These are phyloP conservation scores for Pleurotus ostreatus DNA, from an alignment of 768 basidiomycete genomes.

Conservation along the genomic window DNA sequence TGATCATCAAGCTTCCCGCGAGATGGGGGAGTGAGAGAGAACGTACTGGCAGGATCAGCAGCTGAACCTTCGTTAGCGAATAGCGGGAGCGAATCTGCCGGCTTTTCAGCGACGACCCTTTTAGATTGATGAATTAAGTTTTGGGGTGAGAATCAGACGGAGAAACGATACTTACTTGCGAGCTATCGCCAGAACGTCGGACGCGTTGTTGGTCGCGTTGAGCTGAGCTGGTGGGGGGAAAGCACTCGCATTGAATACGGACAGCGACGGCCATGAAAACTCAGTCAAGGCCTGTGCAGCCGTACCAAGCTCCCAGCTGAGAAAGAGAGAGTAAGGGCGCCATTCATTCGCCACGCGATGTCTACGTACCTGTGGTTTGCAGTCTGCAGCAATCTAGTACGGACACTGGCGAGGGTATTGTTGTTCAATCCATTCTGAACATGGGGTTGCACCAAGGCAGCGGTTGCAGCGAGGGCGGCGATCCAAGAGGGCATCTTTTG, in stretches of 20 bases:
- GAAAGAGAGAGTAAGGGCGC: background rate
- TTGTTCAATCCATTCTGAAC: conserved; percentile 19
- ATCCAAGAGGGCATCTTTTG: conserved; percentile 7
- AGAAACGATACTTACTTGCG: conserved; percentile 24
- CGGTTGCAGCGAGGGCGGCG: conserved; percentile 3
- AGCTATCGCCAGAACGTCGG: conserved; percentile 39
- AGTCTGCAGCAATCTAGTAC: conserved; percentile 20
- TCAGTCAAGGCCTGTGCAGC: conserved; percentile 54
- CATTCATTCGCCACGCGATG: too few relatives aligned
- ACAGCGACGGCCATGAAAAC: conserved; percentile 41
- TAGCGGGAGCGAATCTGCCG: conserved; percentile 34
- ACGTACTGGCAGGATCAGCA: conserved; percentile 57
- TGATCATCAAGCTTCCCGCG: conserved; percentile 6
- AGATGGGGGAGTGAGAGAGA: background rate
- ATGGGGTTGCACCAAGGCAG: conserved; percentile 10
- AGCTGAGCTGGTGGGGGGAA: conserved; percentile 36
- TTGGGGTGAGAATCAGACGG: background rate
- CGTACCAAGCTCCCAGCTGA: conserved; percentile 61
- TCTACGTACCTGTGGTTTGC: conserved; percentile 23
- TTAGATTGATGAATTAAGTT: background rate
- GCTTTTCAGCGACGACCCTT: conserved; percentile 35
- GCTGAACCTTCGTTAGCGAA: conserved; percentile 45
- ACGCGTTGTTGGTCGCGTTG: conserved; percentile 24
- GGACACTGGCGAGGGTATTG: conserved; percentile 20
- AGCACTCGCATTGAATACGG: conserved; percentile 41